These are phyloP conservation scores for Linum trigynum DNA, from an alignment of 345 rosid genomes.

Conservation along the genomic window DNA sequence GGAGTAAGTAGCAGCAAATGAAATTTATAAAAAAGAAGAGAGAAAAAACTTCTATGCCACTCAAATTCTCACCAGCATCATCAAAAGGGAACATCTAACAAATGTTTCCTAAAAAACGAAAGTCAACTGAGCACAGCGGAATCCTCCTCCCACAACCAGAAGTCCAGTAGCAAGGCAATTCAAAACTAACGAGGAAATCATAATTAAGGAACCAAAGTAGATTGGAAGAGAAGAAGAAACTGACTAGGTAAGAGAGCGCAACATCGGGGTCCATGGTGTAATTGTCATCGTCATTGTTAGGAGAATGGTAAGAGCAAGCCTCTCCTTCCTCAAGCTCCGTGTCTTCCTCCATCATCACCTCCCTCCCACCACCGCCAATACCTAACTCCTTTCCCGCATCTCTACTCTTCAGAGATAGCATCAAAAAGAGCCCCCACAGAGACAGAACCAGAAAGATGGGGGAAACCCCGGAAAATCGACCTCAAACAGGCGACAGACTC, in stretches of 20 bases:
- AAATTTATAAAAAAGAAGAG: no score
- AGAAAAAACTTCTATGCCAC: not conserved
- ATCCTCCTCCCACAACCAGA: not conserved
- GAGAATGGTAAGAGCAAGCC: conserved; percentile 2
- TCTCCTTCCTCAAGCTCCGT: conserved; percentile 7
- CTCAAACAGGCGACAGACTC: not conserved
- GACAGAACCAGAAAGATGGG: conserved; percentile 23
- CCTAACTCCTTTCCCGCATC: conserved; percentile 5
- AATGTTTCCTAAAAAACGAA: not conserved
- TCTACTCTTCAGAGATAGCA: conserved; percentile 1
- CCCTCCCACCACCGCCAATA: conserved; percentile 2
- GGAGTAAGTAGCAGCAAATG: not conserved
- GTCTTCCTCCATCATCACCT: not conserved
- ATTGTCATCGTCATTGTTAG: conserved; percentile 35
- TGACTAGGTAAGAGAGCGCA: conserved; percentile 77
- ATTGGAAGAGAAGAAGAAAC: conserved; percentile 12
- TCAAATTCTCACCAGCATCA: not conserved
- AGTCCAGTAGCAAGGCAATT: not conserved
- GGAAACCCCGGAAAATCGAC: conserved; percentile 16
- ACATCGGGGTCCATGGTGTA: conserved; percentile 56
- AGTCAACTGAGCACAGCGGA: not conserved
- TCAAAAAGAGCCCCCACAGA: not conserved
- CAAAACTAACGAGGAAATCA: not conserved
- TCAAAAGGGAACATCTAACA: not conserved
- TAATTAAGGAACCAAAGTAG: not conserved